A percentile compares a stretch with the other conserved stretches of the same genome.
phyloP scores from a whole-genome alignment of 225 moss, liverwort and hornwort genomes.

The Anthoceros angustus region DNA sequence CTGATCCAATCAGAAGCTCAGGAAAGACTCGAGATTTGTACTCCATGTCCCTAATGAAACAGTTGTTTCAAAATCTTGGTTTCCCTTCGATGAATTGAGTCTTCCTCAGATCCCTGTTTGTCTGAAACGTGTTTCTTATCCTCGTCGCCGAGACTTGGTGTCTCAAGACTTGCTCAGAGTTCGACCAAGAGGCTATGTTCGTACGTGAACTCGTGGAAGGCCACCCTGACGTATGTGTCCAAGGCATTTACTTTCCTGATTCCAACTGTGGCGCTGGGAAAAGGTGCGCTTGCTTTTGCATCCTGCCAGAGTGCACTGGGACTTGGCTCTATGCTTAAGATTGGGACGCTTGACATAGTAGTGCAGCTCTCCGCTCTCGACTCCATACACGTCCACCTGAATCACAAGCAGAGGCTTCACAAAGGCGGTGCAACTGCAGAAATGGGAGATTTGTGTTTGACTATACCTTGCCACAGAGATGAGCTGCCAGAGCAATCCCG shows the following conservation, averaged over 20 bases:
- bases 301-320: constrained; percentile 4
- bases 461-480: constrained; percentile 8
- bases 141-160: not conserved
- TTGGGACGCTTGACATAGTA: constrained; percentile 8
- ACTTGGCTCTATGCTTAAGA: not conserved
- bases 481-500: constrained; percentile 7
- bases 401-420: not conserved
- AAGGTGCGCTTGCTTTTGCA: constrained; percentile 7
- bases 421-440: not conserved
- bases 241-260: not conserved
- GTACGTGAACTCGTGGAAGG: not conserved
- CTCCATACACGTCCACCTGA: constrained; percentile 8
- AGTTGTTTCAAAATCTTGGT: too few relatives aligned
- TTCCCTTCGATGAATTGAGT: too few relatives aligned
- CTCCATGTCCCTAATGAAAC: too few relatives aligned
- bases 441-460: not conserved
- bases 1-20: too few relatives aligned
- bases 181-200: not conserved
- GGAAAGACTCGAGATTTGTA: too few relatives aligned
- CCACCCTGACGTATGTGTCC: not conserved
- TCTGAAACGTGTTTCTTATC: too few relatives aligned
- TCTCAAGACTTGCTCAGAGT: not conserved
- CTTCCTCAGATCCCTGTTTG: too few relatives aligned
- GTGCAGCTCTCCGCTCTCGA: constrained; percentile 8
- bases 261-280: constrained; percentile 6